Conservation (phyloP, 1,139 yeast genomes). For the Blastobotrys aristatus region DNA sequence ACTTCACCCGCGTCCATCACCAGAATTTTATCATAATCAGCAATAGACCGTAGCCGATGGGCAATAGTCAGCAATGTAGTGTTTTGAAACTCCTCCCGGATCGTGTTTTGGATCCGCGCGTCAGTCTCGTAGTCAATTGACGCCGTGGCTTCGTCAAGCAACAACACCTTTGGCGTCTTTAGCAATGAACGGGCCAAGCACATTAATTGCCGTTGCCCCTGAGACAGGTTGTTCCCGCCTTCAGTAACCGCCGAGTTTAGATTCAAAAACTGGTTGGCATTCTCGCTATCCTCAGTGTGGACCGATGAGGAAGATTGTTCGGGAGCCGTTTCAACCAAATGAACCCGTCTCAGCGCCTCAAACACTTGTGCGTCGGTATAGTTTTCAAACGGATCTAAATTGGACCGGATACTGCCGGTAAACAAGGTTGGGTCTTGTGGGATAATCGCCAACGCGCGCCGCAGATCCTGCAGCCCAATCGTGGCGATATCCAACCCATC, state of each 20-base stretch:
- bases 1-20: slow-evolving; percentile 95
- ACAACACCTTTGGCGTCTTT: slow-evolving; percentile 76
- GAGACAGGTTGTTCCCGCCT: slow-evolving; percentile 88
- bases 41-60: slow-evolving; percentile 87
- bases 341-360: slow-evolving; percentile 81
- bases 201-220: slow-evolving; percentile 92
- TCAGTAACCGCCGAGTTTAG: slow-evolving; percentile 65
- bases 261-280: slow-evolving; percentile 72
- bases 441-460: slow-evolving; percentile 82
- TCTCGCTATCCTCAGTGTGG: slow-evolving; percentile 42
- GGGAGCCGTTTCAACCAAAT: slow-evolving; percentile 45
- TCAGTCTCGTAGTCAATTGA: slow-evolving; percentile 93
- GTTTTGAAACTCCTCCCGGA: slow-evolving; percentile 73
- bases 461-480: slow-evolving; percentile 72
- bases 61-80: slow-evolving; percentile 94
- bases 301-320: slow-evolving; percentile 4
- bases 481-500: slow-evolving; percentile 88
- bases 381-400: slow-evolving; percentile 74
- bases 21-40: slow-evolving; percentile 86
- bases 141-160: slow-evolving; percentile 94
- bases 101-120: slow-evolving; percentile 82
- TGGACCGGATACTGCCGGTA: slow-evolving; percentile 74
- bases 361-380: slow-evolving; percentile 69
- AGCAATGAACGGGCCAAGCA: slow-evolving; percentile 88
- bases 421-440: slow-evolving; percentile 94